A percentile compares a stretch with the other conserved stretches of the same genome.
Evolutionary conservation across 495 filamentous ascomycete genomes (phyloP).

Genomic region (Penicillium malachiteum): DNA sequence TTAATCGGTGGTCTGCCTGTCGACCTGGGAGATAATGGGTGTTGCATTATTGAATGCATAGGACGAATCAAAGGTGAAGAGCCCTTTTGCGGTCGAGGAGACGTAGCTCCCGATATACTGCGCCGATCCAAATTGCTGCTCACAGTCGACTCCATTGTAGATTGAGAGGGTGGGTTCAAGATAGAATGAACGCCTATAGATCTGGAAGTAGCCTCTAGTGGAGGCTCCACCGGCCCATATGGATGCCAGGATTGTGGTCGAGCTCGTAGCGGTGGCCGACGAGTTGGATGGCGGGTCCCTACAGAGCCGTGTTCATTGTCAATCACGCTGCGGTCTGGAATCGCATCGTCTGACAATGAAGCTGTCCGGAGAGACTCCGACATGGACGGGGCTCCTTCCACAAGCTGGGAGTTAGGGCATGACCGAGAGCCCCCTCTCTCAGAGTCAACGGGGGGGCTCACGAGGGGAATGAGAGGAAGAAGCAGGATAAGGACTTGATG

Average conservation of each 20-base stretch:
- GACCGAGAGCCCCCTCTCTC: constrained; percentile 43
- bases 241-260: constrained; percentile 41
- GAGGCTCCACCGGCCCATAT: constrained; percentile 41
- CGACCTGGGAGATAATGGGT: constrained; percentile 39
- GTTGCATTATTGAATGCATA: constrained; percentile 33
- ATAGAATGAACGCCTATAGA: constrained; percentile 52
- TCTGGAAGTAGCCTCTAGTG: constrained; percentile 38
- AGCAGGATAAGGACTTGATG: constrained; percentile 30
- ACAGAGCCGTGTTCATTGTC: constrained; percentile 29
- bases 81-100: constrained; percentile 33
- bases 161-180: constrained; percentile 45
- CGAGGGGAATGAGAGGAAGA: constrained; percentile 41
- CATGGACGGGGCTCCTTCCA: constrained; percentile 45
- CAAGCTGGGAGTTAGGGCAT: constrained; percentile 41
- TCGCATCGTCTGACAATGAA: constrained; percentile 30
- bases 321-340: constrained; percentile 24
- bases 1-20: constrained; percentile 57
- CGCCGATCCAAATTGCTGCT: constrained; percentile 27
- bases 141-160: constrained; percentile 20
- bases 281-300: constrained; percentile 21
- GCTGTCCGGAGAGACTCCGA: constrained; percentile 44
- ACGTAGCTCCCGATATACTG: constrained; percentile 26
- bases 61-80: constrained; percentile 35
- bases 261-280: constrained; percentile 30
- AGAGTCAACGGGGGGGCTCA: constrained; percentile 34